phyloP scores from a whole-genome alignment of 345 rosid species.

The Euphorbia tirucalli region DNA sequence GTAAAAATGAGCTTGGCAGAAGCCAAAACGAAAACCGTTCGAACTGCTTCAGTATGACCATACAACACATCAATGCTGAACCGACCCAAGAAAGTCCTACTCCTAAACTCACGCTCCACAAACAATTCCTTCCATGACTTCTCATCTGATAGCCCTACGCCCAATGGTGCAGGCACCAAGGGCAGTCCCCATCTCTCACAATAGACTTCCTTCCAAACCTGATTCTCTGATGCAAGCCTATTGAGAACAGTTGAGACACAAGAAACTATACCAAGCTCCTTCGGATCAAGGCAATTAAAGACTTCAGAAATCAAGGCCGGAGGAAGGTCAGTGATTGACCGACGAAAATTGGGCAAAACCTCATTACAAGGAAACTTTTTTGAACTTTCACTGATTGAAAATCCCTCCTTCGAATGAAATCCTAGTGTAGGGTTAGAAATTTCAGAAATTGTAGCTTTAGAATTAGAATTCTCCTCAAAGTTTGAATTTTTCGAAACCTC shows the following conservation, averaged over 20 bases:
- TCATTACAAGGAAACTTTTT: slow-evolving; percentile 40
- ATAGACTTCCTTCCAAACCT: slow-evolving; percentile 85
- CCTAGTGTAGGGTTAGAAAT: slow-evolving; percentile 22
- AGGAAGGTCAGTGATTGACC: slow-evolving; percentile 75
- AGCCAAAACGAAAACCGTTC: slow-evolving; percentile 63
- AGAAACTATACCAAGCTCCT: slow-evolving; percentile 80
- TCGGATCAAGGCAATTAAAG: slow-evolving; percentile 71
- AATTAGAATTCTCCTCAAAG: slow-evolving; percentile 26
- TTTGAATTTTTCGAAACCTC: slow-evolving; percentile 28
- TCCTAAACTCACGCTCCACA: slow-evolving; percentile 89
- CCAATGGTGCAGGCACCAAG: slow-evolving; percentile 17
- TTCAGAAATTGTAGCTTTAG: slow-evolving; percentile 25
- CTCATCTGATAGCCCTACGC: slow-evolving; percentile 42
- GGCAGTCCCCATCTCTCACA: slow-evolving; percentile 89
- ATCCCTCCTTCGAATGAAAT: slow-evolving; percentile 30
- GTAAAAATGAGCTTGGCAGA: slow-evolving; percentile 82
- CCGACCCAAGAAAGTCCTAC: slow-evolving; percentile 68
- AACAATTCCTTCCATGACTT: slow-evolving; percentile 82
- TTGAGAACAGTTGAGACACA: slow-evolving; percentile 71
- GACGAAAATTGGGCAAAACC: slow-evolving; percentile 23
- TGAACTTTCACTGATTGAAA: slow-evolving; percentile 23
- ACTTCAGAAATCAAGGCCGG: slow-evolving; percentile 75
- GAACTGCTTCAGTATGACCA: slow-evolving; percentile 90
- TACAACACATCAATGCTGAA: slow-evolving; percentile 58
- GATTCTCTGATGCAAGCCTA: slow-evolving; percentile 73